Evolutionary conservation across 495 filamentous ascomycete genomes (phyloP).

Genomic region (Tuber melanosporum): DNA sequence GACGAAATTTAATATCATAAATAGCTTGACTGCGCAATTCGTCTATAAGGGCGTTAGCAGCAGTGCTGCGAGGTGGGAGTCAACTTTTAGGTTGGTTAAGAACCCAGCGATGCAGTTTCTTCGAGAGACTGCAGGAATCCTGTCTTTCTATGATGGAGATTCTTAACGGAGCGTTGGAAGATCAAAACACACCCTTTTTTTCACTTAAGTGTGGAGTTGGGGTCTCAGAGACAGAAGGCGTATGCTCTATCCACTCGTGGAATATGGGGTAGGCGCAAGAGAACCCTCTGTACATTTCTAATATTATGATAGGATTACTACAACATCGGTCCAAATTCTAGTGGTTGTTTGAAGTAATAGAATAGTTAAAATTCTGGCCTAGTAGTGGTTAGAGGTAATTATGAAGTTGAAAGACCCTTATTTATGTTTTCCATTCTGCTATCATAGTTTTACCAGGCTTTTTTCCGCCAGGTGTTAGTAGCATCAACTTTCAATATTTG

Average conservation of each 20-base stretch:
- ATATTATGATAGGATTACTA: not conserved
- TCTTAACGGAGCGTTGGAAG: conserved; percentile 41
- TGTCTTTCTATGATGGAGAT: conserved; percentile 42
- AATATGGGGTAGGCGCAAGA: conserved; percentile 38
- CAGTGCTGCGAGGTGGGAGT: not conserved
- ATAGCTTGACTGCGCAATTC: not conserved
- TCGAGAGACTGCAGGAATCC: conserved; percentile 59
- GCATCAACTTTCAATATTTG: not conserved
- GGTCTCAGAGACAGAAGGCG: conserved; percentile 44
- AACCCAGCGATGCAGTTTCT: conserved; percentile 62
- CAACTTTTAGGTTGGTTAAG: conserved; percentile 16
- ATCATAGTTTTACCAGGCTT: not conserved
- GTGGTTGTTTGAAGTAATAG: not conserved
- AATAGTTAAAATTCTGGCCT: not conserved
- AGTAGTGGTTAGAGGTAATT: not conserved
- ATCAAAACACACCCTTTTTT: conserved; percentile 23
- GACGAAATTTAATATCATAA: not conserved
- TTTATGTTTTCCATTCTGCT: not conserved
- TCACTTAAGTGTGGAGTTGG: conserved; percentile 10
- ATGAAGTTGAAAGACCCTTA: not conserved
- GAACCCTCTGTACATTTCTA: conserved; percentile 39
- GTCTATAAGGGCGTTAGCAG: conserved; percentile 8
- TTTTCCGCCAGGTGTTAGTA: not conserved
- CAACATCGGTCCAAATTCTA: not conserved
- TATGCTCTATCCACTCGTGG: conserved; percentile 26